Evolutionary conservation across 2,329 filamentous ascomycete species (phyloP), one percentile per base, ranked within the genome.

Genomic region (Colletotrichum sp.): DNA sequence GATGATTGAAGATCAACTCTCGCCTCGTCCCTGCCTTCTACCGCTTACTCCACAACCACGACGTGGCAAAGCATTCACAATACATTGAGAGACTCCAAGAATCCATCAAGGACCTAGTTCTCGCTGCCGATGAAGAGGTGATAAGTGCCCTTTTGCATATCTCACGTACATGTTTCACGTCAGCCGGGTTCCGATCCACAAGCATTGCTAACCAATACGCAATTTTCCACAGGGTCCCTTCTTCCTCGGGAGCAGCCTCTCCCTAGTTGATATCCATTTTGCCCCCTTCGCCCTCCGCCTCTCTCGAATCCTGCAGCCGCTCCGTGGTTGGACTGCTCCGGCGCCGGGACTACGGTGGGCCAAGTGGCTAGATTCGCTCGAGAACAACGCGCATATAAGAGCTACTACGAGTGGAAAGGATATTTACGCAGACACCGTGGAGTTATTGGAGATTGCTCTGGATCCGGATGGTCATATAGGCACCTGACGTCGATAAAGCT

Each of bases 11-110:
- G 92, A 92, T 96, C 81, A 96, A 97, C 82, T 90, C 93, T 36
- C 89, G 93, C 78, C 92, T 98, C 71, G 90, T 98, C 3, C 94
- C 95, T 0, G 86, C 88, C 13, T 98, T 98, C 86, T 96, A 95
- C 84, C 89, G 90, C 38, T 88, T 96, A 21, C 88, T 97, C 1
- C 92, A 93, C 83, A 90, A 92, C 3, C 90, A 93, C 78, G 91
- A 94, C 16, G 79, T 85, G 21, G 79, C 87, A 16, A 90, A 92
- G 77, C 93, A 94, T 79, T 82, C 90, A 13, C 86, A 90, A 60
- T 86, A 90, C 78, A 91, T 90, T 1, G 88, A 90, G 64, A 91
- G 91, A 75, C 88, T 98, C 32, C 92, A 92, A 78, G 87, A 86
- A 34, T 90, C 94, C 72, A 93, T 98, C 78, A 85, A 87, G 15